Percentiles rank a stretch among this genome's conserved stretches.
Evolutionary conservation across 129 eudicot genomes (phyloP).

Genomic region (Deinandra increscens): DNA sequence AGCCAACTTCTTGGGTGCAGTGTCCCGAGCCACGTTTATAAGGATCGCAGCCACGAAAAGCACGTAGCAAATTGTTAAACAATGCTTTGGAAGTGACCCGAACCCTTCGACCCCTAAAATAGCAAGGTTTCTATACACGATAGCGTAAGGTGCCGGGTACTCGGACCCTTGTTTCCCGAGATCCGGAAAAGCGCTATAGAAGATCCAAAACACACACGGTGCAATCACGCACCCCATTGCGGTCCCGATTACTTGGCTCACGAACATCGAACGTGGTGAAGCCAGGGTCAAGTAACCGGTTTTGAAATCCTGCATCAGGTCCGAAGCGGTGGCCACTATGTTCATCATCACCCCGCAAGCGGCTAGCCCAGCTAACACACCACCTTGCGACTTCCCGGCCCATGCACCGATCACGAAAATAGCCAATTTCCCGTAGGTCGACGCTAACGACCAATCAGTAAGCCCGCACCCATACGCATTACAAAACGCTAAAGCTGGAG

Average conservation of each 20-base stretch:
- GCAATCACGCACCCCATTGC: conserved; percentile 69
- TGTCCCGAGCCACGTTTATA: conserved; percentile 35
- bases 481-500: conserved; percentile 68
- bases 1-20: conserved; percentile 25
- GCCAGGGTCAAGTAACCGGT: conserved; percentile 74
- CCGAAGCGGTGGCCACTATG: conserved; percentile 65
- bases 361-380: conserved; percentile 75
- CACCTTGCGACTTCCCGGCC: conserved; percentile 64
- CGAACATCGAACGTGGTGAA: conserved; percentile 73
- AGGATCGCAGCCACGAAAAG: conserved; percentile 48
- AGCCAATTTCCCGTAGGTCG: conserved; percentile 66
- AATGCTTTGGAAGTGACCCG: conserved; percentile 57
- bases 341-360: conserved; percentile 85
- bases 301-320: conserved; percentile 64
- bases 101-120: conserved; percentile 66
- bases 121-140: conserved; percentile 58
- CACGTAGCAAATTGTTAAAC: conserved; percentile 41
- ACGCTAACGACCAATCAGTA: conserved; percentile 76
- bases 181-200: conserved; percentile 50
- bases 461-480: conserved; percentile 81
- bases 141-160: conserved; percentile 68
- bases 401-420: conserved; percentile 56
- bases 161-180: conserved; percentile 40
- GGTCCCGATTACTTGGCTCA: conserved; percentile 67
- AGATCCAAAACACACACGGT: conserved; percentile 76